Evolutionary conservation across 495 filamentous ascomycete species (phyloP).

Genomic region (Oidiodendron maius): DNA sequence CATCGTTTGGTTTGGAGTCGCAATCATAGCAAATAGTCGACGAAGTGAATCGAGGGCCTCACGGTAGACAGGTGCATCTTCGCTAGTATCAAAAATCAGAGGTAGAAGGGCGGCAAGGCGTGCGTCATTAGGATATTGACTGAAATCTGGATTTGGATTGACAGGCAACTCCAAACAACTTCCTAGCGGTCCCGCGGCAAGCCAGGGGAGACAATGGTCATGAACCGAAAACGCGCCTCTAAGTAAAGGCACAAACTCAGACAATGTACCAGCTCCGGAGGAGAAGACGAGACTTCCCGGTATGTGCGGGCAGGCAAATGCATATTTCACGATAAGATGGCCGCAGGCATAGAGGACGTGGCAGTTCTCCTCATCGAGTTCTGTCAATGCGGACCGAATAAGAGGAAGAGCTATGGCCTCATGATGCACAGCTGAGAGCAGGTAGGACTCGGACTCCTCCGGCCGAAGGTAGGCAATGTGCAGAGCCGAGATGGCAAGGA

Average conservation of each 20-base stretch:
- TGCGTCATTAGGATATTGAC: background rate
- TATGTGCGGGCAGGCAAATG: conserved; percentile 14
- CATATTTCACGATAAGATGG: conserved; percentile 19
- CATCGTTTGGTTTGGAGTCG: background rate
- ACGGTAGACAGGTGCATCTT: conserved; percentile 17
- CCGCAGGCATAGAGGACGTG: conserved; percentile 13
- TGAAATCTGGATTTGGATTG: too few species aligned
- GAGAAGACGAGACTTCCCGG: background rate
- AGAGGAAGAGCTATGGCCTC: conserved; percentile 8
- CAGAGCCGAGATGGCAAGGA: conserved; percentile 33
- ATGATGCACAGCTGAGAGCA: conserved; percentile 1
- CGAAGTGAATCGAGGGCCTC: background rate
- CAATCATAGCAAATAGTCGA: background rate
- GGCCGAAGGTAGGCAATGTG: conserved; percentile 33
- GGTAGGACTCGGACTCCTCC: conserved; percentile 6
- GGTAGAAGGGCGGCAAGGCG: background rate
- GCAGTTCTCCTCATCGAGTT: conserved; percentile 1
- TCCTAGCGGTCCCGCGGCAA: too few species aligned
- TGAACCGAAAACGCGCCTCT: too few species aligned
- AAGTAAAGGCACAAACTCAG: too few species aligned
- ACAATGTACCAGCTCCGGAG: background rate
- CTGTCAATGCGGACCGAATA: background rate
- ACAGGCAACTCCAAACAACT: too few species aligned
- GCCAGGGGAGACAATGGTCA: too few species aligned
- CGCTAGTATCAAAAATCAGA: conserved; percentile 1